Base-by-base conservation (phyloP, 176 grass and related monocot genomes). In the Oryza meridionalis region DNA sequence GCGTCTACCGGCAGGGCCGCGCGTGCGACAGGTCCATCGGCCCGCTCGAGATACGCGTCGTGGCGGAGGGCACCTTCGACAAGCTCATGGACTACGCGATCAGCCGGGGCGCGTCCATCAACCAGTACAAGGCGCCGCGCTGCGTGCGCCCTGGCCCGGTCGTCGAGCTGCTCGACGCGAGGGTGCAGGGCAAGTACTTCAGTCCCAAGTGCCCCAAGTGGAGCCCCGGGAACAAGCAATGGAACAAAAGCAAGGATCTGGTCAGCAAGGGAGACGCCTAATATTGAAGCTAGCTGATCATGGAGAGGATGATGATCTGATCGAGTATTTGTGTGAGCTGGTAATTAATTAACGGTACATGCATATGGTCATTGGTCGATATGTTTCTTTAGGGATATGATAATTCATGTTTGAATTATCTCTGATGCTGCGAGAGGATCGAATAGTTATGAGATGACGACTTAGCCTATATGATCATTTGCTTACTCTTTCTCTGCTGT, bases 61-160 rank as follows among this genome's bases (percentile, higher is more conserved):
- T 99, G 51, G 87, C 87, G 37, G 91, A 99, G 69, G 96, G 96
- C 58, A 99, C 93, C 21, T 99, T 99, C 81, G 96, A 99, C 84
- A 99, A 99, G 81, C 82, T 99, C 49, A 99, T 99, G 96, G 96
- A 99, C 87, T 99, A 94, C 75, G 93, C 96, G 35, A 81, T 99
- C 49, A 99, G 91, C 86, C 91, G 85, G 53, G 96, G 93, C 62
- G 93, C 96, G 2, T 96, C 93, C 65, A 96, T 99, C 78, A 99
- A 99, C 89, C 96, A 99, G 88, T 99, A 99, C 85, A 99, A 99
- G 88, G 93, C 96, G 50, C 96, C 96, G 65, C 89, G 91, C 11
- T 99, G 96, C 82, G 96, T 99, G 86, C 89, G 88, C 66, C 70
- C 89, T 1, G 96, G 96, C 1, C 88, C 93, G 14, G 70, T 96